phyloP scores from a whole-genome alignment of 2,329 filamentous ascomycete species.

The Metarhizium rileyi region DNA sequence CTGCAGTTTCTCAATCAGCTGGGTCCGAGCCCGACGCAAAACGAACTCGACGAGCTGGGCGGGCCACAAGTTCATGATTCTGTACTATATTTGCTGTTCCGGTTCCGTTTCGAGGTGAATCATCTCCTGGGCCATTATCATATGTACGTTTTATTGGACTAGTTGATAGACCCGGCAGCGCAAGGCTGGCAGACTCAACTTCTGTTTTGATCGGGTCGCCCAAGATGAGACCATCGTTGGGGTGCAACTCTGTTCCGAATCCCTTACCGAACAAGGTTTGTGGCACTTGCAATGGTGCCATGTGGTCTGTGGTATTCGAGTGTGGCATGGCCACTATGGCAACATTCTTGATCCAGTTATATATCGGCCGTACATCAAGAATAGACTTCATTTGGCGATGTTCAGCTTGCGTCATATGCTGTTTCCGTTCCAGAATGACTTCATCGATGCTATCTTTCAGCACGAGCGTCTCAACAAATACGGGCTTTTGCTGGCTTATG shows the following conservation, averaged over 20 bases:
- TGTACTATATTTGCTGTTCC: neutral
- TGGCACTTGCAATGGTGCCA: slow-evolving; percentile 33
- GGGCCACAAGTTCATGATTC: slow-evolving; percentile 12
- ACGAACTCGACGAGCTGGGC: slow-evolving; percentile 23
- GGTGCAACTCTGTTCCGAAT: slow-evolving; percentile 31
- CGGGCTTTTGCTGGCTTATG: slow-evolving; percentile 71
- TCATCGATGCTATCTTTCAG: slow-evolving; percentile 76
- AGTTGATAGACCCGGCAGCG: neutral
- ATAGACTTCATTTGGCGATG: slow-evolving; percentile 45
- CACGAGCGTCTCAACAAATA: slow-evolving; percentile 79
- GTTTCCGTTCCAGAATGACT: slow-evolving; percentile 63
- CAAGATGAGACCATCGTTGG: slow-evolving; percentile 36
- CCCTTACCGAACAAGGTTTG: slow-evolving; percentile 43
- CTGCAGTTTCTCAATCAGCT: slow-evolving; percentile 7
- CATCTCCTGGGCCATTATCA: slow-evolving; percentile 9
- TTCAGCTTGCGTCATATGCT: slow-evolving; percentile 63
- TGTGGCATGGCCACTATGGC: slow-evolving; percentile 29
- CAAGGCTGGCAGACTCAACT: neutral
- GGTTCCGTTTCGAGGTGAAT: neutral
- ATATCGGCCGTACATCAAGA: slow-evolving; percentile 47
- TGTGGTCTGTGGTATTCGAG: slow-evolving; percentile 33
- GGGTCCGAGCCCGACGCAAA: slow-evolving; percentile 13
- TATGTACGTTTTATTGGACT: slow-evolving; percentile 17
- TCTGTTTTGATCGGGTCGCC: slow-evolving; percentile 11
- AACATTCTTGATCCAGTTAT: slow-evolving; percentile 48